Conservation (phyloP, 2,329 filamentous ascomycete species). For the Venturia oleaginea region DNA sequence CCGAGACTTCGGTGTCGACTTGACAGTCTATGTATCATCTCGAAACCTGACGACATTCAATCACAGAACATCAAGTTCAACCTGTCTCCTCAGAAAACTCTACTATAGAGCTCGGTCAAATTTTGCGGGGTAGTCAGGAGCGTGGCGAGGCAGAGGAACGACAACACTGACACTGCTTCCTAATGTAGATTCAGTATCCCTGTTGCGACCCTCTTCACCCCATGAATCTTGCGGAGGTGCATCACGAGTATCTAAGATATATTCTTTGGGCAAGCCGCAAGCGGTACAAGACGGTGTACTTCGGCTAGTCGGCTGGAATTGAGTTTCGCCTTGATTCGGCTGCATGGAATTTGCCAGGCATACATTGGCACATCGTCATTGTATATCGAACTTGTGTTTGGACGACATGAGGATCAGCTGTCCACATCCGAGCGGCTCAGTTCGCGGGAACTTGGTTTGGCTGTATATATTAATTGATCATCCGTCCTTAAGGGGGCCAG, state of each 20-base stretch:
- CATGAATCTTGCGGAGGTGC: no score
- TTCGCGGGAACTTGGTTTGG: neutral
- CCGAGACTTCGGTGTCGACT: neutral
- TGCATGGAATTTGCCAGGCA: neutral
- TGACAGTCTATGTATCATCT: neutral
- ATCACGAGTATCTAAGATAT: no score
- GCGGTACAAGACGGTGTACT: neutral
- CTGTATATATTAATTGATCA: neutral
- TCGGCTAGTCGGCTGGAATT: neutral
- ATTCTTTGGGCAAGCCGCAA: no score
- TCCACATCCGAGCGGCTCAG: neutral
- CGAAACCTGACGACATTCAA: neutral
- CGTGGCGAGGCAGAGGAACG: neutral
- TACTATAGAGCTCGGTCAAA: conserved; percentile 17
- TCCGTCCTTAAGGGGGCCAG: neutral
- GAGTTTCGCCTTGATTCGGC: neutral
- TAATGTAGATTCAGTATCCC: no score
- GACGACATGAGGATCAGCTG: neutral
- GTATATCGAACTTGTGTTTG: neutral
- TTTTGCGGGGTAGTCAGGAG: neutral
- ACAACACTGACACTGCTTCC: neutral
- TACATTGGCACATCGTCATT: neutral
- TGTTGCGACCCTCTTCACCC: no score
- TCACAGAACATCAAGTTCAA: neutral
- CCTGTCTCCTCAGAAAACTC: neutral